Evolutionary conservation across 2,329 filamentous ascomycete species (phyloP), one percentile per base, ranked within the genome.

Genomic region (Plenodomus biglobosus): DNA sequence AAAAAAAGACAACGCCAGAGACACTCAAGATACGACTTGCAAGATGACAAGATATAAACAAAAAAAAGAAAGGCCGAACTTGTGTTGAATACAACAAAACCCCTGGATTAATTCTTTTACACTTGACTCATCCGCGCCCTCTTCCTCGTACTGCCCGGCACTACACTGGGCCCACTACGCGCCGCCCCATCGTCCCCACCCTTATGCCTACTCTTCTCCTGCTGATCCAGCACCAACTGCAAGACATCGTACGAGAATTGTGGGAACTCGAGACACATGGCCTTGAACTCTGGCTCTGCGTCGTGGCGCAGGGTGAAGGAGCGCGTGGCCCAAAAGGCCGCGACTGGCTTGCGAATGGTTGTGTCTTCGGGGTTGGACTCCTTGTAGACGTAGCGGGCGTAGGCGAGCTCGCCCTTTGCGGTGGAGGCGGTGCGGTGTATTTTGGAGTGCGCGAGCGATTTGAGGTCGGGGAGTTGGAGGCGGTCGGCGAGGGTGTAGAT

Each of bases 191-290:
- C 54, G 17, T 63, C 62, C 24, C 48, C 55, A 10, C 49, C 52
- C 38, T 58, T 42, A 5, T 56, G 50, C 18, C 50, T 49, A 32
- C 71, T 62, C 75, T 76, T 78, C 69, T 79, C 77, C 58, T 76
- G 73, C 55, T 73, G 70, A 62, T 79, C 77, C 13, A 79, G 72
- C 49, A 79, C 75, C 56, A 90, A 55, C 58, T 84, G 91, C 51
- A 96, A 82, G 46, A 97, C 88, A 72, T 96, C 92, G 76, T 92
- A 96, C 66, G 88, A 88, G 69, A 96, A 96, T 68, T 95, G 87
- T 16, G 92, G 92, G 69, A 86, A 91, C 74, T 96, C 88, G 69
- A 96, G 76, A 75, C 92, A 96, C 73, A 96, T 83, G 38, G 80
- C 73, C 70, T 86, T 85, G 81, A 96, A 96, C 74, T 95, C 89